Evolutionary conservation across 192 early-diverging fungal species (phyloP).

Genomic region (Coemansia sp.): DNA sequence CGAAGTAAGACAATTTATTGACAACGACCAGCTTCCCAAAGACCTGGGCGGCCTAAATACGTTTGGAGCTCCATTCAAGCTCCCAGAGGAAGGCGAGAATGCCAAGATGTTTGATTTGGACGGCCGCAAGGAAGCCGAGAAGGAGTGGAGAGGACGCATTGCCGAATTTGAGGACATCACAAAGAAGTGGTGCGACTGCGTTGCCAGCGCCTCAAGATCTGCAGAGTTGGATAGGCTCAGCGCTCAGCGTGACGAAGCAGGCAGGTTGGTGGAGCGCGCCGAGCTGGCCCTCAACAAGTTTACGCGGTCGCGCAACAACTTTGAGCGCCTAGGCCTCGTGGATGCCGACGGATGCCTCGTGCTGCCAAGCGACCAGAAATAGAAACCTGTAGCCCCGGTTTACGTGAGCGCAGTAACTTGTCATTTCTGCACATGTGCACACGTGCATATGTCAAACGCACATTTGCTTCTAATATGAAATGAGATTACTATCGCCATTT

Average conservation of each 20-base stretch:
- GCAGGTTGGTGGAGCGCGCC: constrained; percentile 15
- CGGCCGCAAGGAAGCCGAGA: constrained; percentile 28
- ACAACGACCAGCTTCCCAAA: constrained; percentile 37
- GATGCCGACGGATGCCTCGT: constrained; percentile 19
- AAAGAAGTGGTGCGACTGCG: constrained; percentile 21
- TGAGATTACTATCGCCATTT: not conserved
- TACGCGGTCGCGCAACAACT: constrained; percentile 24
- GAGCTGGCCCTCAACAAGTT: constrained; percentile 35
- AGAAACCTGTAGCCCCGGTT: not conserved
- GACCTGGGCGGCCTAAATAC: constrained; percentile 33
- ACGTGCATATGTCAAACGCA: no score
- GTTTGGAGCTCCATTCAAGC: constrained; percentile 13
- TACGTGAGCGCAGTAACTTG: constrained; percentile 1
- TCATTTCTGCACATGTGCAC: not conserved
- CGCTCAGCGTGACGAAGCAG: constrained; percentile 20
- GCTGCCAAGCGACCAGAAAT: constrained; percentile 13
- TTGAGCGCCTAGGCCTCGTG: constrained; percentile 26
- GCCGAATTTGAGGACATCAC: constrained; percentile 32
- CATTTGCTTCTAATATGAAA: no score
- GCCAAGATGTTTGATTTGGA: constrained; percentile 29
- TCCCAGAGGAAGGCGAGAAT: constrained; percentile 40
- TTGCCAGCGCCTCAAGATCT: not conserved
- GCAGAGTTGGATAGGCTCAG: constrained; percentile 1
- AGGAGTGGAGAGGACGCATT: constrained; percentile 27
- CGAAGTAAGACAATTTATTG: constrained; percentile 38